Evolutionary conservation across 208 protist species (phyloP).

Genomic region (Trypanosoma congolense): DNA sequence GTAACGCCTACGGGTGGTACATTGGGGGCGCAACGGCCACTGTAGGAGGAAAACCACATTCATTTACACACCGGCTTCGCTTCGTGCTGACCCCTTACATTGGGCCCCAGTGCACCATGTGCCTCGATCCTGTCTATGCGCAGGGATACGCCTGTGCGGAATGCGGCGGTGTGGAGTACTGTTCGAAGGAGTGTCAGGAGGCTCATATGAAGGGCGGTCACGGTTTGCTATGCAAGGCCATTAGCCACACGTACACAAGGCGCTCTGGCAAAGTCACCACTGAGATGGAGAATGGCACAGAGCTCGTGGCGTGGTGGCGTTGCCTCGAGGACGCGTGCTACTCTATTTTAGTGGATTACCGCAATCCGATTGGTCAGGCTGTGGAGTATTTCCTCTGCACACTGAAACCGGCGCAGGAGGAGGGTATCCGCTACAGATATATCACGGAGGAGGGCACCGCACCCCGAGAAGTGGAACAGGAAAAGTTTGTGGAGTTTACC

Average conservation of each 20-base stretch:
- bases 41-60: constrained; percentile 28
- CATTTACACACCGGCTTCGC: constrained; percentile 46
- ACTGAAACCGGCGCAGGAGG: constrained; percentile 54
- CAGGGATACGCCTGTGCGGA: constrained; percentile 72
- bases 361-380: constrained; percentile 57
- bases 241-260: constrained; percentile 55
- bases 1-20: constrained; percentile 74
- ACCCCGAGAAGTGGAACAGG: constrained; percentile 25
- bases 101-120: constrained; percentile 69
- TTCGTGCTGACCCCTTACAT: constrained; percentile 72
- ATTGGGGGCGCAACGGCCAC: constrained; percentile 52
- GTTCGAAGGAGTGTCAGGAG: constrained; percentile 66
- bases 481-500: constrained; percentile 66
- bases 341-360: constrained; percentile 67
- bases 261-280: constrained; percentile 59
- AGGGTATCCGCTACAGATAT: constrained; percentile 69
- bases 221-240: constrained; percentile 61
- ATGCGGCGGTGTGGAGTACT: constrained; percentile 80
- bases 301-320: constrained; percentile 79
- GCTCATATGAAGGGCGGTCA: constrained; percentile 62
- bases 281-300: constrained; percentile 55
- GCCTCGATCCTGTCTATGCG: constrained; percentile 82
- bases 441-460: constrained; percentile 27
- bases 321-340: constrained; percentile 60
- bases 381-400: constrained; percentile 73